phyloP scores from a whole-genome alignment of 352 stramenopile species.

The Phytophthora melonis region DNA sequence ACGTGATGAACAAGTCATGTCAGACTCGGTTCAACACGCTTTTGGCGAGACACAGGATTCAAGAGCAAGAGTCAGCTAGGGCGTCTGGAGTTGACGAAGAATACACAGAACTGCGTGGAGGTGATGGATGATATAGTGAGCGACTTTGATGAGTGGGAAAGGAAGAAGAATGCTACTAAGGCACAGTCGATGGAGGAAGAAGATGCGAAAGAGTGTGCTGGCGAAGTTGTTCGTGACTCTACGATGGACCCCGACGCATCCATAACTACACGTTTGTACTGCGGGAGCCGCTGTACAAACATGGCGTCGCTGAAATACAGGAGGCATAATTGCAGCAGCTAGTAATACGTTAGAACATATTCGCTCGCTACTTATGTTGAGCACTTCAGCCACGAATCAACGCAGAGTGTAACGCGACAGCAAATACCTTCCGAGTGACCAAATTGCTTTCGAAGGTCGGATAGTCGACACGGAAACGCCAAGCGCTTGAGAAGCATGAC shows the following conservation, averaged over 20 bases:
- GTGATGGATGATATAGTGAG: neutral
- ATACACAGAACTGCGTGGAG: neutral
- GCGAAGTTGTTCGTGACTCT: neutral
- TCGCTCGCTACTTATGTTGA: too few species aligned
- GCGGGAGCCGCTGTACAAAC: neutral
- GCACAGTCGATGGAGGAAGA: neutral
- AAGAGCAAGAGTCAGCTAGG: neutral
- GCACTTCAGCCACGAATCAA: neutral
- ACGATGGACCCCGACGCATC: neutral
- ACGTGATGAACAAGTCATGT: neutral
- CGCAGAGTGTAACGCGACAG: neutral
- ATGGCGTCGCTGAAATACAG: slow-evolving; percentile 1
- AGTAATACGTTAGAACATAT: too few species aligned
- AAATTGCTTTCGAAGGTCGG: slow-evolving; percentile 2
- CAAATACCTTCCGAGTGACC: neutral
- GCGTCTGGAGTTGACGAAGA: neutral
- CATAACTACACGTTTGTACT: slow-evolving; percentile 4
- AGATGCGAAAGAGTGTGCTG: neutral
- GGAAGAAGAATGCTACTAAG: neutral
- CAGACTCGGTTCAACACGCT: neutral
- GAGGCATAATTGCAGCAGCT: too few species aligned
- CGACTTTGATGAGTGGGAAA: neutral
- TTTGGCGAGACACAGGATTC: neutral
- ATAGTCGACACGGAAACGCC: neutral
- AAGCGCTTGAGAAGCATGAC: neutral